These are phyloP conservation scores for Tolypocladium cylindrosporum DNA, from an alignment of 2,329 filamentous ascomycete species.

Conservation along the genomic window DNA sequence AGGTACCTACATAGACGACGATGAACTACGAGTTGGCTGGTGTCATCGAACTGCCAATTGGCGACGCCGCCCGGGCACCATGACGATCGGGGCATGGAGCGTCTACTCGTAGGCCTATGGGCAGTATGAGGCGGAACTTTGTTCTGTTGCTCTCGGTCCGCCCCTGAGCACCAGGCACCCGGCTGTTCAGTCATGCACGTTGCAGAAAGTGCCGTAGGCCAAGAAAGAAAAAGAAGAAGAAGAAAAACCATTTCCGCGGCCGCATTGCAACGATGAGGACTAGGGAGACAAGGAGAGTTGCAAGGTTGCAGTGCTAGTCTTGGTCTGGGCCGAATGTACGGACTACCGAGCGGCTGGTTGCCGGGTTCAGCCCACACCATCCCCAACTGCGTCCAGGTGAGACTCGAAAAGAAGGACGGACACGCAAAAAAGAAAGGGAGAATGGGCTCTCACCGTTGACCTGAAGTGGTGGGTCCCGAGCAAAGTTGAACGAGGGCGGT, in stretches of 20 bases:
- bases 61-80: background rate
- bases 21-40: background rate
- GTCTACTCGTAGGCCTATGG: too few species aligned
- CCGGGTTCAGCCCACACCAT: background rate
- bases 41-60: background rate
- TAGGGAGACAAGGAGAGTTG: background rate
- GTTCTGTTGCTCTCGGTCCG: too few species aligned
- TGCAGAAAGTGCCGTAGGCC: too few species aligned
- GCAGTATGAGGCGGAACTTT: too few species aligned
- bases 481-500: background rate
- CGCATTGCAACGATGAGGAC: too few species aligned
- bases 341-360: background rate
- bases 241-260: too few species aligned
- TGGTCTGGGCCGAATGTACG: background rate
- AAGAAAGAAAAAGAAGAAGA: too few species aligned
- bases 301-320: background rate
- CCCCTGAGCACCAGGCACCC: too few species aligned
- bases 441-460: background rate
- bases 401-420: background rate
- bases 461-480: too few species aligned
- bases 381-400: background rate
- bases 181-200: too few species aligned
- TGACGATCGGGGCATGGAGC: background rate
- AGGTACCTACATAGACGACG: background rate
- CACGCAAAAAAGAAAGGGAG: too few species aligned